Conservation (phyloP, 257 asterid genomes). For the Petunia secreta region DNA sequence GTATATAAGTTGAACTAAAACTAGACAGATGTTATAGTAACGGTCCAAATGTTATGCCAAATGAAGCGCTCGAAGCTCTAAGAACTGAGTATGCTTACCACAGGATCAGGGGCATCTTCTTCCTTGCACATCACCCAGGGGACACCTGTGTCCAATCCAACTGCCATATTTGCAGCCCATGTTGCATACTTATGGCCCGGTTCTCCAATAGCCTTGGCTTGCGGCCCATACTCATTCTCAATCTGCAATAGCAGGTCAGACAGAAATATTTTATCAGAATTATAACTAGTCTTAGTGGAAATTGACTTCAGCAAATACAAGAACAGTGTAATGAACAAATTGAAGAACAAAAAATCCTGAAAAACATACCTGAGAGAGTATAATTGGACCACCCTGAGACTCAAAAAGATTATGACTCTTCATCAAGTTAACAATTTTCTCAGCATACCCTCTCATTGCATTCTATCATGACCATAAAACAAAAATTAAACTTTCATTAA, state of each 20-base stretch:
- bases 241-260: constrained; percentile 37
- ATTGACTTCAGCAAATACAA: not conserved
- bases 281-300: not conserved
- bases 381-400: constrained; percentile 44
- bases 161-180: constrained; percentile 61
- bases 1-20: not conserved
- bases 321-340: constrained; percentile 3
- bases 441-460: constrained; percentile 41
- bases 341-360: not conserved
- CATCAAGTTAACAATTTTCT: constrained; percentile 39
- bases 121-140: constrained; percentile 65
- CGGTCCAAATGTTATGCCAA: not conserved
- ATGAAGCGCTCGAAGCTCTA: not conserved
- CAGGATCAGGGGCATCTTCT: constrained; percentile 82
- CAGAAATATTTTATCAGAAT: not conserved
- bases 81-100: constrained; percentile 48
- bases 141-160: constrained; percentile 47
- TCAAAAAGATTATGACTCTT: constrained; percentile 37
- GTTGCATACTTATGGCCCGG: constrained; percentile 41
- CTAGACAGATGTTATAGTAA: too few relatives aligned
- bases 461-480: constrained; percentile 29
- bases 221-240: constrained; percentile 53
- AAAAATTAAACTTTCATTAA: constrained; percentile 2
- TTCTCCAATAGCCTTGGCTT: constrained; percentile 41
- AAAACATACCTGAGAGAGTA: constrained; percentile 36